A percentile compares a stretch with the other conserved stretches of the same genome.
phyloP scores from a whole-genome alignment of 1,284 basidiomycete genomes.

The Tilletia caries region DNA sequence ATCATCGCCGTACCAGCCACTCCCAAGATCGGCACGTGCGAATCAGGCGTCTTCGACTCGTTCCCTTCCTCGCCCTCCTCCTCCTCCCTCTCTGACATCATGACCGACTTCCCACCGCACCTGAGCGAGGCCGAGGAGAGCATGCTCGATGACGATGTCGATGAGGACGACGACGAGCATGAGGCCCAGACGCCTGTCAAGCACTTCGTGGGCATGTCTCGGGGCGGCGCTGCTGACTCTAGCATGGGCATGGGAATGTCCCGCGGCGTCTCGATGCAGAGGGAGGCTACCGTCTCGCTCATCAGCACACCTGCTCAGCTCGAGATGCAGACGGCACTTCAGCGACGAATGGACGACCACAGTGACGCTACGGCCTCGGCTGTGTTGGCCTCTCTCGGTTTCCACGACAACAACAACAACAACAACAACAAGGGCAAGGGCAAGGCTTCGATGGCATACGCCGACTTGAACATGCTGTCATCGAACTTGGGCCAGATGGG shows the following conservation, averaged over 20 bases:
- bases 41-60: background rate
- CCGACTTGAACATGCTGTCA: background rate
- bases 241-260: background rate
- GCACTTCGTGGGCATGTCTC: background rate
- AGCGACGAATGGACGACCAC: background rate
- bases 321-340: conserved; percentile 7
- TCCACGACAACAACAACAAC: background rate
- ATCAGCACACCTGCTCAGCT: background rate
- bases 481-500: background rate
- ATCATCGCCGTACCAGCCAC: background rate
- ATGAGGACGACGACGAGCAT: conserved; percentile 13
- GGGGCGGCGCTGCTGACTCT: background rate
- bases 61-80: background rate
- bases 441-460: background rate
- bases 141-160: conserved; percentile 4
- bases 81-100: background rate
- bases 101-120: background rate
- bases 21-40: conserved; percentile 1
- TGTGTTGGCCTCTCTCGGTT: background rate
- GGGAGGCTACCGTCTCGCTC: conserved; percentile 7
- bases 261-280: background rate
- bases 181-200: conserved; percentile 9
- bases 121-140: conserved; percentile 4
- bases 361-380: background rate
- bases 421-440: too few relatives aligned